Evolutionary conservation across 257 asterid genomes (phyloP).

Genomic region (Ilex aquifolium): DNA sequence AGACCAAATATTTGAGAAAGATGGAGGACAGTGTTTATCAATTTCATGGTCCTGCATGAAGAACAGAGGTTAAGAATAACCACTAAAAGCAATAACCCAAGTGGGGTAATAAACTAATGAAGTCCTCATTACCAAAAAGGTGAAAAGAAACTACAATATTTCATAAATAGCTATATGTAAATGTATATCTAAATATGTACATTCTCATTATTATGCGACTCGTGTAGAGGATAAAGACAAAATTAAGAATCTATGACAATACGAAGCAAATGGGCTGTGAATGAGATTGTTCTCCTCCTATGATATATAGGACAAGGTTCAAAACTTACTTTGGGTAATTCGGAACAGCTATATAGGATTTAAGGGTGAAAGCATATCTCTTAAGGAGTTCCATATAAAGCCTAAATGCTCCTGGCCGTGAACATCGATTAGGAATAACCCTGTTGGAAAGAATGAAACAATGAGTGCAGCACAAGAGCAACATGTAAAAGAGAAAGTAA

Average conservation of each 20-base stretch:
- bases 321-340: constrained; percentile 67
- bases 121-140: background rate
- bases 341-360: constrained; percentile 47
- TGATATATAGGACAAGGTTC: background rate
- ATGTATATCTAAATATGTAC: background rate
- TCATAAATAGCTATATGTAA: background rate
- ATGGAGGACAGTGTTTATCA: constrained; percentile 42
- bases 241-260: background rate
- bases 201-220: background rate
- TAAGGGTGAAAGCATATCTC: constrained; percentile 55
- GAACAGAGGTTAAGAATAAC: background rate
- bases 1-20: constrained; percentile 48
- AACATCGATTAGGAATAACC: constrained; percentile 66
- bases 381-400: constrained; percentile 86
- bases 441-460: constrained; percentile 31
- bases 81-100: background rate
- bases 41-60: constrained; percentile 62
- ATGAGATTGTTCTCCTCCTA: too few relatives aligned
- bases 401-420: constrained; percentile 82
- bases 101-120: background rate
- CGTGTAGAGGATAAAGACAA: background rate
- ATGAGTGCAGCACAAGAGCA: constrained; percentile 4
- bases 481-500: background rate
- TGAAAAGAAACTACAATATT: background rate
- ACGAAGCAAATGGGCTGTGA: background rate